Base-by-base conservation (phyloP, 2,329 filamentous ascomycete species). In the Dactylella cylindrospora region DNA sequence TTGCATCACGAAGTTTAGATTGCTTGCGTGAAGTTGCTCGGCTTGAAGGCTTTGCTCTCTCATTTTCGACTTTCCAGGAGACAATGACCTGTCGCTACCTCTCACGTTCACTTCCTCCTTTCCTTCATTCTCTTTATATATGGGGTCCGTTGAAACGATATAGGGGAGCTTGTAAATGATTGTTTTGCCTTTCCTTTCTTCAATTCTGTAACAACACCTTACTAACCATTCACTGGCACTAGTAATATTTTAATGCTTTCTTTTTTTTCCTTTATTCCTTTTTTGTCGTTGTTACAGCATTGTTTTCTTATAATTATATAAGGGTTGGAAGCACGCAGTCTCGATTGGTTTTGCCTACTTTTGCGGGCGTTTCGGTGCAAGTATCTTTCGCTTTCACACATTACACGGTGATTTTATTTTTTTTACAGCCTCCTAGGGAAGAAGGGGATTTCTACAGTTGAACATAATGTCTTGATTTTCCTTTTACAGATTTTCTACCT, bases 1-100 rank as follows among this genome's bases (percentile, higher is more conserved):
- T 43, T 57, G 59, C 59, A 64, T 39, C 50, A 64, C 22, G 59
- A 64, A 64, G 52, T 64, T 44, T 64, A 62, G 59, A 13, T 26
- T 41, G 40, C 59, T 64, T 57, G 52, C 43, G n/a, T 55, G 55
- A 41, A 67, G 39, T 31, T 54, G 43, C 26, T 62, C 43, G 36
- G 44, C 41, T 62, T 54, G 35, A 44, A 54, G 35, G 13, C 20
- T 46, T 43, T 53, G 9, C 51, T 62, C 19, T 19, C 26, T 26
- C 29, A 13, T 22, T 17, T 28, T 20, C 25, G 22, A 39, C 44
- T 20, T 17, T 22, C 15, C 13, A n/a, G n/a, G n/a, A n/a, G n/a
- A n/a, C 40, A 28, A 5, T 15, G 13, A 31, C n/a, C n/a, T n/a
- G n/a, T 52, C 46, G 13, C 22, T 28, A 40, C 26, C 12, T 29